Base-by-base conservation (phyloP, 495 filamentous ascomycete genomes). In the Penicillium ochrochloron region DNA sequence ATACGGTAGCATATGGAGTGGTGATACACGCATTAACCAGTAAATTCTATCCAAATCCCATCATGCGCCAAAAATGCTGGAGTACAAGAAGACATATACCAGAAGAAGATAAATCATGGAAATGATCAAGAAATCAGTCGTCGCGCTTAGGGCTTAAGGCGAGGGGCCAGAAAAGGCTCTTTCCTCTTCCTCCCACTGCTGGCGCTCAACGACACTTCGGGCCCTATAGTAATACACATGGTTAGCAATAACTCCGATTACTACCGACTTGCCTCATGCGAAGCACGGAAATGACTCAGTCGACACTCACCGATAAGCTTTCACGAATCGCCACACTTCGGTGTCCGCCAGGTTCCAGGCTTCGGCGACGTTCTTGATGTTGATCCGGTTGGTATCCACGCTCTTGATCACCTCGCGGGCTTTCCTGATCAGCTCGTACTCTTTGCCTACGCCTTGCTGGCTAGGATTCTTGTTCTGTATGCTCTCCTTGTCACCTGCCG, bases 301-400 rank as follows among this genome's bases (percentile, higher is more conserved):
- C 2, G 29, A 21, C 23, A 70, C 66, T 57, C 48, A 82, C 79
- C 78, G 74, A 62, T 80, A 94, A 0, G 95, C 94, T 66, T 88
- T 82, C 10, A 91, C 89, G 69, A 99, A 97, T 68, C 87, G 85
- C 95, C 95, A 99, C 3, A 90, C 92, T 78, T 99, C 95, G 10
- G 91, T 90, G 75, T 97, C 93, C 6, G 91, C 93, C 66, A 97
- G 66, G 75, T 94, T 97, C 95, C 95, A 99, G 64, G 91, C 90
- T 82, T 97, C 95, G 19, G 91, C 83, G 44, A 89, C 86, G 25
- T 83, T 82, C 44, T 84, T 81, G 33, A 92, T 75, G 52, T 69
- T 76, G 54, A 73, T 66, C 12, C 65, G 63, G 54, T 70, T 73
- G 42, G 44, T 71, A 52, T 70, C 61, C 63, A 76, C 73, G 66